Evolutionary conservation across 2,329 filamentous ascomycete genomes (phyloP).

Genomic region (Talaromyces sp.): DNA sequence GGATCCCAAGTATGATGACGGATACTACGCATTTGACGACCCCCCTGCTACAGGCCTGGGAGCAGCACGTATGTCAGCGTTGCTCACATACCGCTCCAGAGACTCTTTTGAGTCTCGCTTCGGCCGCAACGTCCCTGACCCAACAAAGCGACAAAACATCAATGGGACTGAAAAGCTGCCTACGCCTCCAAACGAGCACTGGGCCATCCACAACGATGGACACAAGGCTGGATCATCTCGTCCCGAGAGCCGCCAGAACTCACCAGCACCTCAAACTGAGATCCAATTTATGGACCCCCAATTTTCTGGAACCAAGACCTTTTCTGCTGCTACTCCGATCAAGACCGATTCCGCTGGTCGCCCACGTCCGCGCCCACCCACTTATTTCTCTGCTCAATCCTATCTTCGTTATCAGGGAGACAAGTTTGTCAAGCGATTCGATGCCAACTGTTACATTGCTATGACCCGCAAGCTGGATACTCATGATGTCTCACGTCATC

Average conservation of each 20-base stretch:
- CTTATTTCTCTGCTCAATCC: constrained; percentile 98
- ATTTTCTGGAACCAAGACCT: constrained; percentile 66
- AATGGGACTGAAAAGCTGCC: constrained; percentile 63
- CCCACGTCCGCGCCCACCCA: constrained; percentile 59
- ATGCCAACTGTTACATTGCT: constrained; percentile 98
- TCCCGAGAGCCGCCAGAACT: constrained; percentile 39
- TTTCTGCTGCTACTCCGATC: constrained; percentile 43
- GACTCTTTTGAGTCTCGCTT: constrained; percentile 97
- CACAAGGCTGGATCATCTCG: constrained; percentile 65
- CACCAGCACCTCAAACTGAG: constrained; percentile 31
- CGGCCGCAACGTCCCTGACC: constrained; percentile 87
- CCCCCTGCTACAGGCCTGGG: constrained; percentile 85
- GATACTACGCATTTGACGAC: constrained; percentile 87
- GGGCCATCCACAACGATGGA: constrained; percentile 81
- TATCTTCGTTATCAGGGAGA: constrained; percentile 95
- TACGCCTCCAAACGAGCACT: constrained; percentile 71
- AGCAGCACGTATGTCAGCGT: constrained; percentile 93
- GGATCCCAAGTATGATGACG: constrained; percentile 97
- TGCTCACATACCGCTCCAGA: constrained; percentile 92
- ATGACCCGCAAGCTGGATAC: constrained; percentile 98
- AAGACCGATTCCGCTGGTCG: constrained; percentile 25
- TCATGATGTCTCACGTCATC: constrained; percentile 85
- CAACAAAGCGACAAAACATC: constrained; percentile 80
- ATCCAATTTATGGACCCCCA: constrained; percentile 64
- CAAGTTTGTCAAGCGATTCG: constrained; percentile 96